These are phyloP conservation scores for Rhodosporidiobolus sp. DNA, from an alignment of 768 basidiomycete species.

Conservation along the genomic window DNA sequence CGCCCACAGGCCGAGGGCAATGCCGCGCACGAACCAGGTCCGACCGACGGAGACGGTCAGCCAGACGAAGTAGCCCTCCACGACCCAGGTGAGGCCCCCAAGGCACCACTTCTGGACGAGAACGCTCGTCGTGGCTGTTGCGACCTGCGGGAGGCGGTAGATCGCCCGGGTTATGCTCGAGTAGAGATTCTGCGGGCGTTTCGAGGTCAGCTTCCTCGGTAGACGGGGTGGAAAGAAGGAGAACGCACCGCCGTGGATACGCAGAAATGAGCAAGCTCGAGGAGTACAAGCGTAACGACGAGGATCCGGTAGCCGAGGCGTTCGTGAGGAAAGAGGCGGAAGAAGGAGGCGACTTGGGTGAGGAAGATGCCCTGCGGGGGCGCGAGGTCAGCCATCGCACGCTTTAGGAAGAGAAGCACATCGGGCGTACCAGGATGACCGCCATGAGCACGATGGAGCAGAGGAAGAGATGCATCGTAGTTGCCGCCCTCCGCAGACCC, in stretches of 20 bases:
- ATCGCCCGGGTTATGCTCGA: no score
- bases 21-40: background rate
- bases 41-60: background rate
- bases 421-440: background rate
- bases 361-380: background rate
- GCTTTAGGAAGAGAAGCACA: no score
- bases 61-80: background rate
- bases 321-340: background rate
- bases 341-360: background rate
- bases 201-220: background rate
- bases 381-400: background rate
- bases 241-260: background rate
- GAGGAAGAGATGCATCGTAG: background rate
- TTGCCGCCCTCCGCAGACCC: no score
- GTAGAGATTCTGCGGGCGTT: background rate
- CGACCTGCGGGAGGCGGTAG: no score
- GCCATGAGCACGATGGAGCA: background rate
- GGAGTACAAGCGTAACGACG: background rate
- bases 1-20: background rate
- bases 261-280: background rate
- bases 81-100: background rate
- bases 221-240: background rate
- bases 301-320: background rate
- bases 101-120: background rate
- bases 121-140: background rate